phyloP scores from a whole-genome alignment of 768 basidiomycete genomes.

The Podaxis sp. region DNA sequence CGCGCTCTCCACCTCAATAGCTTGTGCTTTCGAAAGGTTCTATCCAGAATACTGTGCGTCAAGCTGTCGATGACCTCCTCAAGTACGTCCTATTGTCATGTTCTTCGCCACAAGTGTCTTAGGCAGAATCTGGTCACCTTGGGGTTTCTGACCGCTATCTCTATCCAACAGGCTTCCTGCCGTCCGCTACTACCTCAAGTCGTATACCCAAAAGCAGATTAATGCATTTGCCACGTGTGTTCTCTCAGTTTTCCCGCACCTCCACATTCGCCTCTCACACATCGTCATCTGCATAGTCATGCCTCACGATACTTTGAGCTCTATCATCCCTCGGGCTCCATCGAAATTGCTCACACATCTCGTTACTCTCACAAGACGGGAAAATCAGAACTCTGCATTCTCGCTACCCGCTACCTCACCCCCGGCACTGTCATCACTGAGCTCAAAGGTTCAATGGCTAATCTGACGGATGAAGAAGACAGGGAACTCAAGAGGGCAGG shows the following conservation, averaged over 20 bases:
- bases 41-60: constrained; percentile 55
- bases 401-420: constrained; percentile 69
- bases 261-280: constrained; percentile 19
- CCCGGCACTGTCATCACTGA: constrained; percentile 77
- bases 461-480: constrained; percentile 82
- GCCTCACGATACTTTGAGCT: constrained; percentile 87
- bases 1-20: constrained; percentile 29
- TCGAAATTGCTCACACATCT: constrained; percentile 87
- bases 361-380: constrained; percentile 84
- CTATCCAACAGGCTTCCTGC: constrained; percentile 52
- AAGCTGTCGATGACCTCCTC: constrained; percentile 76
- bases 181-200: constrained; percentile 73
- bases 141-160: constrained; percentile 13
- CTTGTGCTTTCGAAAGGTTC: constrained; percentile 54
- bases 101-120: constrained; percentile 18
- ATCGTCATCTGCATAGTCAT: constrained; percentile 47
- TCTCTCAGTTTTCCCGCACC: constrained; percentile 20
- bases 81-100: constrained; percentile 44
- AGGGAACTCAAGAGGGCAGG: constrained; percentile 82
- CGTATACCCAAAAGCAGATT: constrained; percentile 78
- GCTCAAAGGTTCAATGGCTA: constrained; percentile 87
- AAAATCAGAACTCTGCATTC: constrained; percentile 84
- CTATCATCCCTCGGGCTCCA: constrained; percentile 76
- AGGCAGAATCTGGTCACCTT: constrained; percentile 15
- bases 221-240: constrained; percentile 92